Percentiles rank a stretch among this genome's conserved stretches.
Conservation (phyloP, 1,284 basidiomycete genomes). For the Ceratobasidium sp. region DNA sequence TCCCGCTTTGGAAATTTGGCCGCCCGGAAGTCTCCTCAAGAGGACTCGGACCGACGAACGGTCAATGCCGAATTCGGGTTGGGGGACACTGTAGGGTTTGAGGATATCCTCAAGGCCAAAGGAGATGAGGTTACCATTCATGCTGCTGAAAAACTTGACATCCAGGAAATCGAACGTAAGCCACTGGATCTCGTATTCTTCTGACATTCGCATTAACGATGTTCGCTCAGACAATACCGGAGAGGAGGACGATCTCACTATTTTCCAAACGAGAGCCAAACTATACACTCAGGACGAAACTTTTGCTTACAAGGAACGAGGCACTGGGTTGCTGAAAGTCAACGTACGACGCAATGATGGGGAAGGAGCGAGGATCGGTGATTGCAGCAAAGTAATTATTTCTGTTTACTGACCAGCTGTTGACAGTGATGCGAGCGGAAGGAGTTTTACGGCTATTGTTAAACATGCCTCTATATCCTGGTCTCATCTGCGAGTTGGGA, state of each 20-base stretch:
- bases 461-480: constrained; percentile 86
- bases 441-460: constrained; percentile 87
- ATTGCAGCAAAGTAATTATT: background rate
- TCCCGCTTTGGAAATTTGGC: constrained; percentile 19
- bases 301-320: constrained; percentile 87
- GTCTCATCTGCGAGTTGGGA: constrained; percentile 81
- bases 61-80: background rate
- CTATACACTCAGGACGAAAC: constrained; percentile 76
- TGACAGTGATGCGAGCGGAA: constrained; percentile 92
- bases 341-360: constrained; percentile 79
- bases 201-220: background rate
- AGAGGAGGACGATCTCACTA: constrained; percentile 90
- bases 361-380: constrained; percentile 79
- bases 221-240: constrained; percentile 76
- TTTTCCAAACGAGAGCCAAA: constrained; percentile 87
- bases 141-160: background rate
- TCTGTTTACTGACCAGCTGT: background rate
- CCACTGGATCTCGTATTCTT: background rate
- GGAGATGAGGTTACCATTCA: background rate
- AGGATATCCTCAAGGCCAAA: constrained; percentile 25
- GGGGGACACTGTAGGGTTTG: constrained; percentile 1
- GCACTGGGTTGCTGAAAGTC: constrained; percentile 82
- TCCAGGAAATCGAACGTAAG: constrained; percentile 10
- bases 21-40: constrained; percentile 2
- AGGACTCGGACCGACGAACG: background rate